Evolutionary conservation across 169 alveolate species (phyloP).

Genomic region (Cryptosporidium felis): DNA sequence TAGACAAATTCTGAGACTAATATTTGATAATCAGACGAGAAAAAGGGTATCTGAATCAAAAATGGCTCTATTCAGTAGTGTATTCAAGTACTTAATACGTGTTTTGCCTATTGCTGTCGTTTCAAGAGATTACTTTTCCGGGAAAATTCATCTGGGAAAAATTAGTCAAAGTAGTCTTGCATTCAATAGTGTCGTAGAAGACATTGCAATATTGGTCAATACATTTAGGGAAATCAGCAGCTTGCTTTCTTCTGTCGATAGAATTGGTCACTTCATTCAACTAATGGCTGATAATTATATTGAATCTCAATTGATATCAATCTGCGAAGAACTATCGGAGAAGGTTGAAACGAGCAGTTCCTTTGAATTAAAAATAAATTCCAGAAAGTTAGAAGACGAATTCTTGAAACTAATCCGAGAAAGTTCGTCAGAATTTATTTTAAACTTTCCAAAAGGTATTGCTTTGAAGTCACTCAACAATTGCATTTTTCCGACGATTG

Average conservation of each 20-base stretch:
- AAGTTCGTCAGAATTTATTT: constrained; percentile 5
- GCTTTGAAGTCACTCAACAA: not conserved
- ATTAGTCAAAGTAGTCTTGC: constrained; percentile 65
- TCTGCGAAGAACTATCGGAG: constrained; percentile 11
- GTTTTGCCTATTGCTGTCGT: constrained; percentile 57
- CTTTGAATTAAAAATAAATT: not conserved
- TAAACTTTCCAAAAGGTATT: not conserved
- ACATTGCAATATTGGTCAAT: constrained; percentile 57
- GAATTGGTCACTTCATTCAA: constrained; percentile 66
- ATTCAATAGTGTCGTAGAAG: constrained; percentile 52
- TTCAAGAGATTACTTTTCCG: constrained; percentile 56
- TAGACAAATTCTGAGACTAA: not conserved
- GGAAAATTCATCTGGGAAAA: constrained; percentile 44
- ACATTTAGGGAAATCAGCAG: constrained; percentile 64
- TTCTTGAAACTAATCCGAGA: not conserved
- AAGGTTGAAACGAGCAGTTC: not conserved
- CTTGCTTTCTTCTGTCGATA: constrained; percentile 45
- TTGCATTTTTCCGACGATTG: not conserved
- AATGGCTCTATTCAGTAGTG: constrained; percentile 54
- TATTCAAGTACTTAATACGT: constrained; percentile 54
- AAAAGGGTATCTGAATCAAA: constrained; percentile 36
- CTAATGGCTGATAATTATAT: constrained; percentile 13
- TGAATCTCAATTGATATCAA: constrained; percentile 1
- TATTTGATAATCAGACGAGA: not conserved
- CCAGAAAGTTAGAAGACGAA: not conserved